These are phyloP conservation scores for Gnetum montanum DNA, from an alignment of 75 land plant species.

Conservation along the genomic window DNA sequence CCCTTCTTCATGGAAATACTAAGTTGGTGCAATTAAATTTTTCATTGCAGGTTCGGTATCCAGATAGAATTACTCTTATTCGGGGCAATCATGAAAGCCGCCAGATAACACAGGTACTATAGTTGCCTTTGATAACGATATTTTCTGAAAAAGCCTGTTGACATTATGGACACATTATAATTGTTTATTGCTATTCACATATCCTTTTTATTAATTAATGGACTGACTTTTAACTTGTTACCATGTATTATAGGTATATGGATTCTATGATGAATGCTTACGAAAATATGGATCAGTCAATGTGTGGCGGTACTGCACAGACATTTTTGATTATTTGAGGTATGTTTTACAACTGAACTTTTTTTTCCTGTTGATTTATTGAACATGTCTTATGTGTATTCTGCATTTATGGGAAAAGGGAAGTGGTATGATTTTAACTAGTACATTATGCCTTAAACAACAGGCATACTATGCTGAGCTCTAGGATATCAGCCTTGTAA, in stretches of 20 bases:
- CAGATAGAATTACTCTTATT: constrained; percentile 94
- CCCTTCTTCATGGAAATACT: too few species aligned
- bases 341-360: constrained; percentile 17
- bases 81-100: constrained; percentile 99
- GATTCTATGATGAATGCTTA: constrained; percentile 98
- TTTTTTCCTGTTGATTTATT: not conserved
- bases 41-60: constrained; percentile 95
- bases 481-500: too few species aligned
- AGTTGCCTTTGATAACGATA: not conserved
- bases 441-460: too few species aligned
- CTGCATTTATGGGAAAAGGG: too few species aligned
- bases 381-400: too few species aligned
- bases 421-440: too few species aligned
- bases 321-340: constrained; percentile 98
- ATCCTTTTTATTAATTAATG: too few species aligned
- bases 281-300: constrained; percentile 99
- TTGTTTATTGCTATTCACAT: too few species aligned
- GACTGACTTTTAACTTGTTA: not conserved
- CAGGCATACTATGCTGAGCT: too few species aligned
- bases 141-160: too few species aligned
- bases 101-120: constrained; percentile 89
- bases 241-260: constrained; percentile 67
- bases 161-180: too few species aligned
- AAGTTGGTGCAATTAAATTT: not conserved
- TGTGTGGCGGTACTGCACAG: constrained; percentile 99